These are phyloP conservation scores for Chlorella sp. DNA, from an alignment of 139 green algal genomes.

Conservation along the genomic window DNA sequence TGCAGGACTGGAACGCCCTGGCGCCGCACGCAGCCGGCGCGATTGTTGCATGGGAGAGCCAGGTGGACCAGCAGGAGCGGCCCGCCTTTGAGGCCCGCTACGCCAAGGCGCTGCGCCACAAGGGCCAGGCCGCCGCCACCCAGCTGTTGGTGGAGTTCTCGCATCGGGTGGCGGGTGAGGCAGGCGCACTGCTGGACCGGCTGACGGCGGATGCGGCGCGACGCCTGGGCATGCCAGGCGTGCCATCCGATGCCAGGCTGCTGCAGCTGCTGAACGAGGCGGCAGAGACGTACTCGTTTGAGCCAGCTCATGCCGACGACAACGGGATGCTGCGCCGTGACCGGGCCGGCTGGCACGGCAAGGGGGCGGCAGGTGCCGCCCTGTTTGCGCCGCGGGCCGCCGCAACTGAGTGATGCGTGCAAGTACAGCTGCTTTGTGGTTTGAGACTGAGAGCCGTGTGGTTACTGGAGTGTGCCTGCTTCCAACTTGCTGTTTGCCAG, in stretches of 20 bases:
- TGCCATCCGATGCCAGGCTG: not conserved
- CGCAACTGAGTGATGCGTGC: too few species aligned
- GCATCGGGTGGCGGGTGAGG: not conserved
- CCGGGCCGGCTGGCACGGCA: too few species aligned
- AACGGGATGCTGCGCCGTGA: not conserved
- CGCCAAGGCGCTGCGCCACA: not conserved
- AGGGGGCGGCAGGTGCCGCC: too few species aligned
- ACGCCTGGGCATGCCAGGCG: slow-evolving; percentile 9
- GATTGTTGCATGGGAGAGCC: not conserved
- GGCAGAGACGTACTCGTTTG: slow-evolving; percentile 26
- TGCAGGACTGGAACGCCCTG: slow-evolving; percentile 26
- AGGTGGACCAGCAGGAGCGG: not conserved
- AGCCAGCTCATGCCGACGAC: not conserved
- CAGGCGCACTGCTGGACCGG: slow-evolving; percentile 3
- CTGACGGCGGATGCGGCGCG: not conserved
- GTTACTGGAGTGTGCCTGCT: too few species aligned
- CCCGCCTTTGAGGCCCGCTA: slow-evolving; percentile 5
- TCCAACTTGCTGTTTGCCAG: too few species aligned
- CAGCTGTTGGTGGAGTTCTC: not conserved
- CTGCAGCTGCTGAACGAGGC: slow-evolving; percentile 15
- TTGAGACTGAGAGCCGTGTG: too few species aligned
- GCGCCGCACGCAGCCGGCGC: not conserved
- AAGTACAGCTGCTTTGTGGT: too few species aligned
- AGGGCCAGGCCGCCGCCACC: not conserved
- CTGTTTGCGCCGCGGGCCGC: too few species aligned